Evolutionary conservation across 2,329 filamentous ascomycete genomes (phyloP), one percentile per base, ranked within the genome.

Genomic region (Cercospora zeae-maydis): DNA sequence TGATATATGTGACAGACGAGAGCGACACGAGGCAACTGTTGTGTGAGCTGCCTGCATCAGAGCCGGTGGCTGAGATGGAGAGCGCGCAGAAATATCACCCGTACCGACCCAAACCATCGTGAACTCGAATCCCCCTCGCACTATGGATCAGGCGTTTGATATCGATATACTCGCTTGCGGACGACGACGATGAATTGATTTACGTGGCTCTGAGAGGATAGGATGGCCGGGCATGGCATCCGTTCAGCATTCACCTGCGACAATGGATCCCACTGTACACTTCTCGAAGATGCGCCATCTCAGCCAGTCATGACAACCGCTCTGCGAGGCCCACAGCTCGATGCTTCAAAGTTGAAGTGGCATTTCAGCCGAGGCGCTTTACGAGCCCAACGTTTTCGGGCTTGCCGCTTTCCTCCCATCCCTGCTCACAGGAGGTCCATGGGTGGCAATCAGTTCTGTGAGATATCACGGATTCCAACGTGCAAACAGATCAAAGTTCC

Each of bases 1-100:
- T 34, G 19, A 59, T 59, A 19, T 53, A 37, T 14, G 57, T 59
- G 57, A 59, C 57, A 3, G 57, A 59, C 49, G 57, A 59, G 30
- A 16, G 16, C 19, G 34, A 59, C 21, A 52, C 45, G 14, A 39
- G 45, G 31, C 45, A 47, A 37, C 31, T 52, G 4, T 16, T 59
- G 13, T 59, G 27, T 21, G 57, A 59, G 24, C 24, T 59, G 13
- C 45, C 57, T 39, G 57, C 33, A 19, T 59, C 57, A 9, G 57
- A 39, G 24, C 57, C 57, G 13, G 30, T 24, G 4, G 31, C 19
- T 21, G 57, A 59, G 10, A 33, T 53, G 45, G 57, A 59, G 14
- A 37, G 45, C 34, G 45, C 21, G 31, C 57, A 59, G 33, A 52
- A 52, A 16, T 59, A 59, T 42, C 57, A 59, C 30, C 31, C 57